Conservation (phyloP, 331 rosid species). For the Rhamnella rubrinervis region DNA sequence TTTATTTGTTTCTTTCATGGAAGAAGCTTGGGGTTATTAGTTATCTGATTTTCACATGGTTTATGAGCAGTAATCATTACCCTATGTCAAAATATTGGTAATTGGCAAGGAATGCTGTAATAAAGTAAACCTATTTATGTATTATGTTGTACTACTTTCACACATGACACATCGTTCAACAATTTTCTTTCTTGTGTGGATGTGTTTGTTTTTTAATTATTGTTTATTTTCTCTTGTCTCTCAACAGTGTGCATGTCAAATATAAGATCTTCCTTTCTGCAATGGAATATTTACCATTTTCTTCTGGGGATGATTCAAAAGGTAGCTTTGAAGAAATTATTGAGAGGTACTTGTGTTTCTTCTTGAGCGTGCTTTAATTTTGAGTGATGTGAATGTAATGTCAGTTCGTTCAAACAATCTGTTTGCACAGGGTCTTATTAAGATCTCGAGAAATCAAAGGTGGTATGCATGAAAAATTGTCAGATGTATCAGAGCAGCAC, state of each 20-base stretch:
- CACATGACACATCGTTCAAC: background rate
- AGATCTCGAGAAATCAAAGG: constrained; percentile 86
- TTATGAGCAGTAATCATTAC: too few relatives aligned
- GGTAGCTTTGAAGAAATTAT: constrained; percentile 94
- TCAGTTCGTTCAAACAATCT: constrained; percentile 12
- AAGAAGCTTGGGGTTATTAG: too few relatives aligned
- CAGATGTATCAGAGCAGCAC: constrained; percentile 91
- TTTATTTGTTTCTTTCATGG: too few relatives aligned
- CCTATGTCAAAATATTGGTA: too few relatives aligned
- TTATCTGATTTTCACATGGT: too few relatives aligned
- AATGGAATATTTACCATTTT: constrained; percentile 87
- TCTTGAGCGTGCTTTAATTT: constrained; percentile 17
- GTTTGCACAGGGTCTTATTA: constrained; percentile 72
- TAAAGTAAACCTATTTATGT: background rate
- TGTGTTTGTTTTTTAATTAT: background rate
- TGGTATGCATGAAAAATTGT: constrained; percentile 52
- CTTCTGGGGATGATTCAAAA: constrained; percentile 60
- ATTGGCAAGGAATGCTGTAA: background rate
- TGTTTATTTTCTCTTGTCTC: constrained; percentile 20
- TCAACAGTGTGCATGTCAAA: constrained; percentile 76
- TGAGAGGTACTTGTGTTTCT: constrained; percentile 56
- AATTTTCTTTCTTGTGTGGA: background rate
- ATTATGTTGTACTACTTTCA: background rate
- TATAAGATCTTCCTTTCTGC: constrained; percentile 93
- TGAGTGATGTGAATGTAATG: background rate